phyloP scores from a whole-genome alignment of 2,329 filamentous ascomycete genomes.

The Hansfordia pulvinata region DNA sequence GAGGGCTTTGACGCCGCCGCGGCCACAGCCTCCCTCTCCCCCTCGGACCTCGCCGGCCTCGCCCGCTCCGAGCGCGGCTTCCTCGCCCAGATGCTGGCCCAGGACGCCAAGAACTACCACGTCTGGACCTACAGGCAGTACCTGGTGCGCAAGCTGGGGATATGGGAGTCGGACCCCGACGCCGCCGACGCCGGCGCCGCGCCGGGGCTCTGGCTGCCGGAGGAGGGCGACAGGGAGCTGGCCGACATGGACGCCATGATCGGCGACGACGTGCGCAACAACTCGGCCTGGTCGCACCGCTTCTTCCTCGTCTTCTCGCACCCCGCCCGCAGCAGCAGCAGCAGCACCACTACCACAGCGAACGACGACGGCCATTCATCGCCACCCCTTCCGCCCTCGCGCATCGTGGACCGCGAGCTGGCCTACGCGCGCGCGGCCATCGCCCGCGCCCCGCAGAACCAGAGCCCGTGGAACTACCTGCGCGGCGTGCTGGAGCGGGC shows the following conservation, averaged over 20 bases:
- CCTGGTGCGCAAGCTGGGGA: constrained; percentile 50
- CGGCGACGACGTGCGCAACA: constrained; percentile 76
- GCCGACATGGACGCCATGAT: constrained; percentile 60
- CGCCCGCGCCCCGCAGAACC: constrained; percentile 75
- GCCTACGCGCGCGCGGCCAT: constrained; percentile 63
- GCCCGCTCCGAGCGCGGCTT: constrained; percentile 60
- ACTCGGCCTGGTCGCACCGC: constrained; percentile 94
- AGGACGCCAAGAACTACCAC: constrained; percentile 95
- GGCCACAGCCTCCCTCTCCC: constrained; percentile 48
- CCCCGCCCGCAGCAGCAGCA: constrained; percentile 33
- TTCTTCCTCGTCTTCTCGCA: constrained; percentile 80
- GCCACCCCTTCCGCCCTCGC: constrained; percentile 42
- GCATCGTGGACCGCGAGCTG: constrained; percentile 61
- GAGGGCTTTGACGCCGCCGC: too few species aligned
- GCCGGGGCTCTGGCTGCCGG: too few species aligned
- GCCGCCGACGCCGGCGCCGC: constrained; percentile 26
- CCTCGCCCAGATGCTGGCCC: constrained; percentile 63
- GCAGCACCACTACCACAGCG: constrained; percentile 31
- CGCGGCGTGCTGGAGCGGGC: constrained; percentile 60
- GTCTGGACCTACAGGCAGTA: constrained; percentile 92
- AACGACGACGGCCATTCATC: too few species aligned
- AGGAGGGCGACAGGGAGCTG: constrained; percentile 46
- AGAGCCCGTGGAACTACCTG: constrained; percentile 88
- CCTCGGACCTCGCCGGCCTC: constrained; percentile 40
- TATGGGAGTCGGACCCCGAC: constrained; percentile 41